phyloP scores from a whole-genome alignment of 129 eudicot genomes.

The Artemisia tridentata region DNA sequence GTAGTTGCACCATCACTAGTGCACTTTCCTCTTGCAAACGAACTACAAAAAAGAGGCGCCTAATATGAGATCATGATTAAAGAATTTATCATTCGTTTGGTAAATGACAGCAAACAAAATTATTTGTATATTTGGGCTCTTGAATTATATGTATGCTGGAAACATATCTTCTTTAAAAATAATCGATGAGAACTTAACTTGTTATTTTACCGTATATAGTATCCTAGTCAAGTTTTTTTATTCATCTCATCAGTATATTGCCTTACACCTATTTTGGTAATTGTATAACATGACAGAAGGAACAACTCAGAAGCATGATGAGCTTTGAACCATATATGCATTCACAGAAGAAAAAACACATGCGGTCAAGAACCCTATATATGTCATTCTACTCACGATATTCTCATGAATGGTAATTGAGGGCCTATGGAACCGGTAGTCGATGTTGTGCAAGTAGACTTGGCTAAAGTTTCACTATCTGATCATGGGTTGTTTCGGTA shows the following conservation, averaged over 20 bases:
- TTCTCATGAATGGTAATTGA: conserved; percentile 13
- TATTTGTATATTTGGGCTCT: too few relatives aligned
- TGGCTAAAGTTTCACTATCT: background rate
- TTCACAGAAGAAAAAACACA: background rate
- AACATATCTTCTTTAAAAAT: background rate
- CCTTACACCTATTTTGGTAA: conserved; percentile 13
- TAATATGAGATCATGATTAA: too few relatives aligned
- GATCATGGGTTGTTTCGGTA: background rate
- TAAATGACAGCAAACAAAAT: too few relatives aligned
- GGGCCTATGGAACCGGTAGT: conserved; percentile 4
- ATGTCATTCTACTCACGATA: background rate
- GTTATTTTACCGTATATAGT: background rate
- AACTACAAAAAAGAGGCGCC: too few relatives aligned
- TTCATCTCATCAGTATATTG: background rate
- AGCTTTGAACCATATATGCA: conserved; percentile 20
- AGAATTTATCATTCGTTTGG: too few relatives aligned
- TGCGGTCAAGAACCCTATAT: background rate
- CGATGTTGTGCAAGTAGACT: background rate
- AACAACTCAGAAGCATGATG: conserved; percentile 32
- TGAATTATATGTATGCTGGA: background rate
- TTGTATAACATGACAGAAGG: conserved; percentile 26
- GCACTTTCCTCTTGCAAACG: too few relatives aligned
- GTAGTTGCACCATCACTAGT: too few relatives aligned
- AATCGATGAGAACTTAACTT: background rate
- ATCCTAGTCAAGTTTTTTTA: background rate